phyloP scores from a whole-genome alignment of 306 rosid genomes.

The Trifolium pratense region DNA sequence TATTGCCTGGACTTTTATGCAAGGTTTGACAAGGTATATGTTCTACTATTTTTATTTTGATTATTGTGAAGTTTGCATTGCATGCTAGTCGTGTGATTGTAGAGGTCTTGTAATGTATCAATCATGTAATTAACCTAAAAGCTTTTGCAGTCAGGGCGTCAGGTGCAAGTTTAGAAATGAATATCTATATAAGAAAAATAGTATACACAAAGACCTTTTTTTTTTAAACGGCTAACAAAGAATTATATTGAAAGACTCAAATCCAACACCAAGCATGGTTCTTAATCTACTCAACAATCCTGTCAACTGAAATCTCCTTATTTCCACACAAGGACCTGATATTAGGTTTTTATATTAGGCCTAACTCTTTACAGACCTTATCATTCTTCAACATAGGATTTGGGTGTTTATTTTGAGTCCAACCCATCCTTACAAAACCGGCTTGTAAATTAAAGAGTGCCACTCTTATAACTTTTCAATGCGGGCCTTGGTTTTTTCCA shows the following conservation, averaged over 20 bases:
- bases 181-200: neutral
- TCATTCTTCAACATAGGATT: neutral
- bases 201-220: neutral
- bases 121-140: conserved; percentile 1
- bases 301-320: too few relatives aligned
- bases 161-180: conserved; percentile 5
- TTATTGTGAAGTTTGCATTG: conserved; percentile 22
- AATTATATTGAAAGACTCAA: too few relatives aligned
- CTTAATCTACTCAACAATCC: too few relatives aligned
- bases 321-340: neutral
- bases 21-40: too few relatives aligned
- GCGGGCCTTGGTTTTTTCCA: neutral
- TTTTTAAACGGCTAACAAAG: too few relatives aligned
- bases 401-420: neutral
- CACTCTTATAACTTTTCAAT: neutral
- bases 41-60: conserved; percentile 1
- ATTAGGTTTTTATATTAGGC: neutral
- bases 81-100: neutral
- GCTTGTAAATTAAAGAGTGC: neutral
- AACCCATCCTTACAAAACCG: neutral
- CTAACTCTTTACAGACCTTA: neutral
- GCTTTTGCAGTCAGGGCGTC: neutral
- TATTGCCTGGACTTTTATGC: too few relatives aligned
- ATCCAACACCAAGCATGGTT: too few relatives aligned
- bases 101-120: neutral